Conservation (phyloP, 306 rosid genomes). For the Lupinus albus region DNA sequence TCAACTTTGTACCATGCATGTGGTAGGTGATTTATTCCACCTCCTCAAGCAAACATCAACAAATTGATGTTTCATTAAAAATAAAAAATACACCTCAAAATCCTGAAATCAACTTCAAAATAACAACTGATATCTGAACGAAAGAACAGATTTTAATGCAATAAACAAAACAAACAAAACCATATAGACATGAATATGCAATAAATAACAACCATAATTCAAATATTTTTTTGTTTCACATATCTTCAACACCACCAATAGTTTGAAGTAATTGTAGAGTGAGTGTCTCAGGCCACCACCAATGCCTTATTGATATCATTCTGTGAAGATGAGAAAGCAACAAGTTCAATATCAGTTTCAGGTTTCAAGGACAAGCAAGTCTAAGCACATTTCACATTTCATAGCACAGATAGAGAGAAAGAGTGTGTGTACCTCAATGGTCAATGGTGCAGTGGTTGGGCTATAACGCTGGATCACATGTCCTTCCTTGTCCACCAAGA, state of each 20-base stretch:
- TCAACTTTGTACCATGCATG: too few species aligned
- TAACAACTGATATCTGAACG: slow-evolving; percentile 4
- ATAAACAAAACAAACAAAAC: slow-evolving; percentile 13
- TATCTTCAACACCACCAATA: slow-evolving; percentile 33
- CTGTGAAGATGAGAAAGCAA: slow-evolving; percentile 43
- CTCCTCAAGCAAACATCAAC: too few species aligned
- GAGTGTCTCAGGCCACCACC: slow-evolving; percentile 54
- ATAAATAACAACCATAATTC: slow-evolving; percentile 23
- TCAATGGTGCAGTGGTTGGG: slow-evolving; percentile 65
- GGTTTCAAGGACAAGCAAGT: background rate
- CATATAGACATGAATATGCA: background rate
- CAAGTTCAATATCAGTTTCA: slow-evolving; percentile 4
- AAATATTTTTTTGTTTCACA: background rate
- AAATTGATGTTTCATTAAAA: too few species aligned
- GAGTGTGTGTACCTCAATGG: slow-evolving; percentile 60
- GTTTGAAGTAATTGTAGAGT: slow-evolving; percentile 6
- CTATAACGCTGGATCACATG: slow-evolving; percentile 65
- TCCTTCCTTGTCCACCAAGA: slow-evolving; percentile 74
- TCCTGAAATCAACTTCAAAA: slow-evolving; percentile 35
- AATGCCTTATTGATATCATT: slow-evolving; percentile 79
- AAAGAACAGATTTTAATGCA: slow-evolving; percentile 4
- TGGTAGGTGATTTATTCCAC: too few species aligned
- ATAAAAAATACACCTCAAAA: background rate
- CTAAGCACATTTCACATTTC: background rate
- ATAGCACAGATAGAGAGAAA: background rate